Evolutionary conservation across 2,329 filamentous ascomycete genomes (phyloP).

Genomic region (Pseudogymnoascus sp.): DNA sequence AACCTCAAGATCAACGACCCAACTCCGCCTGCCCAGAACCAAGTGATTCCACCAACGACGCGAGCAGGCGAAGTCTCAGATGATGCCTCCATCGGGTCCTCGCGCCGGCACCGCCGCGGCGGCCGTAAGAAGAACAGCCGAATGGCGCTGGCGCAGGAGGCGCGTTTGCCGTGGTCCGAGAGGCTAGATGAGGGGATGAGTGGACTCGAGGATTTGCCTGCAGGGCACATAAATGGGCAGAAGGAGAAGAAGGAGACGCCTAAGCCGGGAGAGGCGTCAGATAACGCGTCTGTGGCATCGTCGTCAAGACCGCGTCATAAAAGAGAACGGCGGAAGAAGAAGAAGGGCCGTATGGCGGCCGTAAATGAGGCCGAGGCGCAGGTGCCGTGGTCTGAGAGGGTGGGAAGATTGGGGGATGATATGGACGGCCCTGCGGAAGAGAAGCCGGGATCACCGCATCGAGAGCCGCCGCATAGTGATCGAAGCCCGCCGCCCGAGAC

Average conservation of each 20-base stretch:
- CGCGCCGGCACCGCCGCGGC: background rate
- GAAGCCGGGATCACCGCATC: background rate
- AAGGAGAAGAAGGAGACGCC: slow-evolving; percentile 13
- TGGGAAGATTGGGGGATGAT: background rate
- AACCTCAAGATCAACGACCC: background rate
- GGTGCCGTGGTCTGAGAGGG: background rate
- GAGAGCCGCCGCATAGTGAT: background rate
- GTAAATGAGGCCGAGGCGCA: background rate
- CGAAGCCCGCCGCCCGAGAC: background rate
- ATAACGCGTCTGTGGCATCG: background rate
- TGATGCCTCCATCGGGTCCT: background rate
- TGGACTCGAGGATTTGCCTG: background rate
- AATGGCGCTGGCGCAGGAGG: background rate
- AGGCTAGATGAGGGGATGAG: slow-evolving; percentile 3
- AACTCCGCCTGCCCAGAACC: background rate
- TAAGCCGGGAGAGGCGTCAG: slow-evolving; percentile 10
- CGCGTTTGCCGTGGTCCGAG: background rate
- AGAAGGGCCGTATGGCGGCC: background rate
- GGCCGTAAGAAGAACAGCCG: background rate
- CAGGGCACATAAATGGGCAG: slow-evolving; percentile 16
- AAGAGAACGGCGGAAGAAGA: slow-evolving; percentile 10
- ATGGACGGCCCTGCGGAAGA: background rate
- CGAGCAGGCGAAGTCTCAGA: background rate
- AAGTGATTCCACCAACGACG: background rate
- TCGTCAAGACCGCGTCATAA: background rate